A percentile compares a stretch with the other conserved stretches of the same genome.
Evolutionary conservation across 169 alveolate species (phyloP).

Genomic region (Toxoplasma gondii): DNA sequence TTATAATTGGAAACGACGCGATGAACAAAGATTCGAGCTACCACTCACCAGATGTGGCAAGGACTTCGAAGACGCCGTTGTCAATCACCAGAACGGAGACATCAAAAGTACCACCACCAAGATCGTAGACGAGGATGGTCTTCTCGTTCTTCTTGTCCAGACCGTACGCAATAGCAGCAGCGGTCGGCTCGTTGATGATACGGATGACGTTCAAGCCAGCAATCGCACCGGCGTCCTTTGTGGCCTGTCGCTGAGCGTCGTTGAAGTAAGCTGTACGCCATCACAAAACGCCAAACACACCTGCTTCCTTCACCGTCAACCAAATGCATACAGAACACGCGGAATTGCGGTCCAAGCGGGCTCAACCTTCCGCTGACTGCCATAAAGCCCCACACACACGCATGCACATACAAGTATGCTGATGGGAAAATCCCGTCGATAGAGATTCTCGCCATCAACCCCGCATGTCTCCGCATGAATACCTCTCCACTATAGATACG

Average conservation of each 20-base stretch:
- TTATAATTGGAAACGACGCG: neutral
- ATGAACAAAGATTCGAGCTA: neutral
- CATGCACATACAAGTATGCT: too few relatives aligned
- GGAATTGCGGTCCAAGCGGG: too few relatives aligned
- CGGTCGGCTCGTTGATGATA: conserved; percentile 99
- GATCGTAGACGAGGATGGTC: conserved; percentile 97
- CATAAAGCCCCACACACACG: too few relatives aligned
- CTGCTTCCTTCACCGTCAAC: too few relatives aligned
- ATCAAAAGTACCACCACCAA: conserved; percentile 99
- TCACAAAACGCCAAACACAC: neutral
- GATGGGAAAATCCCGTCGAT: too few relatives aligned
- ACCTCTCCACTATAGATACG: too few relatives aligned
- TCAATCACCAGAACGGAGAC: conserved; percentile 97
- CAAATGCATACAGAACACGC: too few relatives aligned
- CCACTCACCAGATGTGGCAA: conserved; percentile 95
- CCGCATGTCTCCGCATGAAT: too few relatives aligned
- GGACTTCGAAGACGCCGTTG: conserved; percentile 98
- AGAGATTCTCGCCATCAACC: too few relatives aligned
- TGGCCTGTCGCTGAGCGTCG: conserved; percentile 99
- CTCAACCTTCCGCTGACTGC: too few relatives aligned
- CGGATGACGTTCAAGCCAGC: conserved; percentile 98
- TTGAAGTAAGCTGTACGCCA: conserved; percentile 93
- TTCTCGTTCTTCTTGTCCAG: conserved; percentile 96
- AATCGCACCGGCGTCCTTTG: conserved; percentile 99
- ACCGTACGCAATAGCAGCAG: conserved; percentile 99